phyloP scores from a whole-genome alignment of 108 stramenopile species.

The Schizochytrium sp. region DNA sequence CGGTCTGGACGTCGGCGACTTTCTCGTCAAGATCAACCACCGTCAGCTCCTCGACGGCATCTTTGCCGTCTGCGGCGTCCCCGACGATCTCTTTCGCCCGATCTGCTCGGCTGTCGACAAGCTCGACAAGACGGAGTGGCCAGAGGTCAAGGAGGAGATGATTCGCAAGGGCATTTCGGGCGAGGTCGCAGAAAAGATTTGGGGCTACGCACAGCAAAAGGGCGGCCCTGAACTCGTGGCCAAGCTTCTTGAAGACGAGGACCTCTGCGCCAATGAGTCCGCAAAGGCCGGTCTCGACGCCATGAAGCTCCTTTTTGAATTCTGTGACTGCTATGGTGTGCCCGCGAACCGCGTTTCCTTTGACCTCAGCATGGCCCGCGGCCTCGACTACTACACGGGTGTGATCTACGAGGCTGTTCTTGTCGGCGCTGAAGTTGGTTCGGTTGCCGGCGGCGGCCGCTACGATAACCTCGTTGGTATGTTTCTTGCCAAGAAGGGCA shows the following conservation, averaged over 20 bases:
- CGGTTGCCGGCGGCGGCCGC: constrained; percentile 79
- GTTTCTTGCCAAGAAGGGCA: constrained; percentile 43
- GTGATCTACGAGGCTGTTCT: constrained; percentile 84
- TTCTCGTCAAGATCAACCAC: constrained; percentile 80
- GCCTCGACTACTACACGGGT: constrained; percentile 87
- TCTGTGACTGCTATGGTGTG: constrained; percentile 72
- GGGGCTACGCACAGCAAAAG: constrained; percentile 64
- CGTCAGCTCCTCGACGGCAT: constrained; percentile 74
- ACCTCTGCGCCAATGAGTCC: constrained; percentile 63
- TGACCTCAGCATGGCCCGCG: constrained; percentile 75
- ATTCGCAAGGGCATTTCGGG: constrained; percentile 70
- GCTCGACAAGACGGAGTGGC: constrained; percentile 81
- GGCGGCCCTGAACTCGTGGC: constrained; percentile 61
- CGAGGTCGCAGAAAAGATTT: constrained; percentile 72
- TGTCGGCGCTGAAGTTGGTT: constrained; percentile 64
- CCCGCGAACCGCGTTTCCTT: constrained; percentile 59
- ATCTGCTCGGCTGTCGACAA: constrained; percentile 86
- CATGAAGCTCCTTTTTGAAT: constrained; percentile 69
- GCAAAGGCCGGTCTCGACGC: constrained; percentile 71
- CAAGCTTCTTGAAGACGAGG: constrained; percentile 45
- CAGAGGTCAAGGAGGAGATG: constrained; percentile 67
- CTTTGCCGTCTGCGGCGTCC: constrained; percentile 75
- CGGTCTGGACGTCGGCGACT: constrained; percentile 71
- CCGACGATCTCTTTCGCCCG: constrained; percentile 70
- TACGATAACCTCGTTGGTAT: constrained; percentile 85